Evolutionary conservation across 192 early-diverging fungal genomes (phyloP).

Genomic region (Coemansia pectinata): DNA sequence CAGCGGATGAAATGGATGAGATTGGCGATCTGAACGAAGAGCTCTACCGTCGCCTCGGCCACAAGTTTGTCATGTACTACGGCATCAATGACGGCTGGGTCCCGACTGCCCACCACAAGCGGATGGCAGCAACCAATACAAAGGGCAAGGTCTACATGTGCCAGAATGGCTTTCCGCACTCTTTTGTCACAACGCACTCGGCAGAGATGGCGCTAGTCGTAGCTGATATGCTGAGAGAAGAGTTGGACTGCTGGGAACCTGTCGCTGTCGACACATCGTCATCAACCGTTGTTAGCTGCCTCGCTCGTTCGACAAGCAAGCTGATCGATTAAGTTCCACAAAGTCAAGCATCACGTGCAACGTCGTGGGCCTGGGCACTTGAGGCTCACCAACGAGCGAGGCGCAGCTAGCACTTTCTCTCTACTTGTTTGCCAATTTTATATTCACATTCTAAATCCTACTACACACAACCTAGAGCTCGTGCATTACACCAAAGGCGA

Average conservation of each 20-base stretch:
- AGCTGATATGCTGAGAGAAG: constrained; percentile 29
- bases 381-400: neutral
- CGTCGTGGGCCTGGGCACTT: neutral
- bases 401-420: neutral
- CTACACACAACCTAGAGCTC: neutral
- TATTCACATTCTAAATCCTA: neutral
- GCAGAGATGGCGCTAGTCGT: constrained; percentile 36
- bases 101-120: constrained; percentile 64
- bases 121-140: constrained; percentile 68
- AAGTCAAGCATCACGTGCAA: neutral
- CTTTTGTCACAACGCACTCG: constrained; percentile 65
- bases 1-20: constrained; percentile 69
- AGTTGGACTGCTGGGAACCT: constrained; percentile 13
- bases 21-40: constrained; percentile 69
- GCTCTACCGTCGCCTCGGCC: constrained; percentile 57
- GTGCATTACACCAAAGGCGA: neutral
- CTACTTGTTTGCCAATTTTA: neutral
- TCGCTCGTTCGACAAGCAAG: neutral
- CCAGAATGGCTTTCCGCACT: constrained; percentile 73
- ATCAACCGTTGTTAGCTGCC: neutral
- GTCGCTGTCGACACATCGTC: neutral
- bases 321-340: neutral
- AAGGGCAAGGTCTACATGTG: constrained; percentile 67
- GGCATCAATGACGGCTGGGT: constrained; percentile 76
- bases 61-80: constrained; percentile 80